These are phyloP conservation scores for Helicocarpus griseus DNA, from an alignment of 2,329 filamentous ascomycete genomes.

Conservation along the genomic window DNA sequence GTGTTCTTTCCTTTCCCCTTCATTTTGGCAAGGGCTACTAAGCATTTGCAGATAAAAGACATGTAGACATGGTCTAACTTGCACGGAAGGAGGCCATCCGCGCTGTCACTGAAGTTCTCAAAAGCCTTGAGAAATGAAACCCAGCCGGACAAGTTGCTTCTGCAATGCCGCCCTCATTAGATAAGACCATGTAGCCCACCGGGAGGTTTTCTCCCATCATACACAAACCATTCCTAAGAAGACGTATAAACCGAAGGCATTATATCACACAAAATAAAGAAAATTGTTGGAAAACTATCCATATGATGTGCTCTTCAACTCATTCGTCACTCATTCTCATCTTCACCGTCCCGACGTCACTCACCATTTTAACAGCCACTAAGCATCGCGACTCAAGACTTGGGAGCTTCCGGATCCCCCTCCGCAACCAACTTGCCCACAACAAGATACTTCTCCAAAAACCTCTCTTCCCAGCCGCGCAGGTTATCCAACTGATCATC, in stretches of 20 bases:
- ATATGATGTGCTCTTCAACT: not conserved
- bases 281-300: not conserved
- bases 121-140: too few relatives aligned
- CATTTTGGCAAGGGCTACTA: too few relatives aligned
- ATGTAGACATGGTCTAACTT: too few relatives aligned
- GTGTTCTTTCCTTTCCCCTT: too few relatives aligned
- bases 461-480: conserved; percentile 86
- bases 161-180: not conserved
- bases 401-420: conserved; percentile 35
- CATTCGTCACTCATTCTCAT: not conserved
- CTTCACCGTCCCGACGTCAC: not conserved
- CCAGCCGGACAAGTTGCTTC: not conserved
- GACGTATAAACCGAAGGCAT: not conserved
- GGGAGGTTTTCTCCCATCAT: too few relatives aligned
- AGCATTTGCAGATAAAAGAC: too few relatives aligned
- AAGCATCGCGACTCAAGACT: not conserved
- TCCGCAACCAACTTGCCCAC: conserved; percentile 74
- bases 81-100: too few relatives aligned
- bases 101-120: too few relatives aligned
- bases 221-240: not conserved
- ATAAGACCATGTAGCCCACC: not conserved
- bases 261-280: not conserved
- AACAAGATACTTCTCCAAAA: conserved; percentile 88
- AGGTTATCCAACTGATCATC: conserved; percentile 72
- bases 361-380: not conserved